Conservation (phyloP, 139 green algal species). For the Trebouxia sp. region DNA sequence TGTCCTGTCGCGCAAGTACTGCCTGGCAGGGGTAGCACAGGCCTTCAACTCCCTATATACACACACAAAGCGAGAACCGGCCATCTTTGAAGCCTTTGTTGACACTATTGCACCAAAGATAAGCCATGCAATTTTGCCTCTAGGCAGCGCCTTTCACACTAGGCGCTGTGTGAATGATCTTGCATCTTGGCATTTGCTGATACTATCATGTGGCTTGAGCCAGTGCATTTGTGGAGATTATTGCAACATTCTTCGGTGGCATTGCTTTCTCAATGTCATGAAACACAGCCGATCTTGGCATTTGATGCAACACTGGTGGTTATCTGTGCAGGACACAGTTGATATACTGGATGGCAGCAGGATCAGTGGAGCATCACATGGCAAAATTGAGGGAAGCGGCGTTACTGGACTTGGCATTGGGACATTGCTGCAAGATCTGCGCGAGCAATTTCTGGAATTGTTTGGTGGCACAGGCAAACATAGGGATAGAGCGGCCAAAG, state of each 20-base stretch:
- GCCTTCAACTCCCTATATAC: background rate
- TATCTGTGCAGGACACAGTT: conserved; percentile 9
- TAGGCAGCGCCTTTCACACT: too few relatives aligned
- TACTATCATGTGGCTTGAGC: background rate
- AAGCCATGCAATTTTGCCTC: too few relatives aligned
- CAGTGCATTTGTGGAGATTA: background rate
- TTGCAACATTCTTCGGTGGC: background rate
- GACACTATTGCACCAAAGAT: too few relatives aligned
- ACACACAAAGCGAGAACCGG: background rate
- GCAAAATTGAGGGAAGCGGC: conserved; percentile 36
- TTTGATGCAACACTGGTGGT: background rate
- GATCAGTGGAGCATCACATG: conserved; percentile 27
- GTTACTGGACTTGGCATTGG: conserved; percentile 27
- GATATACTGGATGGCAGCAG: conserved; percentile 35
- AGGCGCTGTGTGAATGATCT: too few relatives aligned
- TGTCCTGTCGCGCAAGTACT: too few relatives aligned
- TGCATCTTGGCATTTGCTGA: too few relatives aligned
- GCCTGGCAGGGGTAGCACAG: too few relatives aligned
- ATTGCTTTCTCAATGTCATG: too few relatives aligned
- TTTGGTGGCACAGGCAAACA: conserved; percentile 33
- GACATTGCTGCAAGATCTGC: conserved; percentile 35
- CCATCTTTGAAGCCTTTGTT: background rate
- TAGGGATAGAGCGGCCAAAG: background rate
- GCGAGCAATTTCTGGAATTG: conserved; percentile 35
- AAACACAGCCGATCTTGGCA: too few relatives aligned